These are phyloP conservation scores for Hibiscus mutabilis DNA, from an alignment of 345 rosid genomes.

Conservation along the genomic window DNA sequence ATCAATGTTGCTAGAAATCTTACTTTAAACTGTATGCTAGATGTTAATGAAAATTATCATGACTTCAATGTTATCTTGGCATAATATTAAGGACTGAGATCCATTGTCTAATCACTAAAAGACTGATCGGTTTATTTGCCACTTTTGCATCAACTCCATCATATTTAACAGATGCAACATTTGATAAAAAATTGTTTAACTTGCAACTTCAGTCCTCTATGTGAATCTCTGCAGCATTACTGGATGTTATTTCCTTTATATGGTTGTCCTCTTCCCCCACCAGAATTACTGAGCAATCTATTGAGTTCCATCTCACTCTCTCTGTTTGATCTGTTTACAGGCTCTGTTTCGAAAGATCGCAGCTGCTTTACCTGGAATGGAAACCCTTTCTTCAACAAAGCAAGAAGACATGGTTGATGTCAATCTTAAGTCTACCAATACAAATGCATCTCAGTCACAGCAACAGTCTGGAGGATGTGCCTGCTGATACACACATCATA, in stretches of 20 bases:
- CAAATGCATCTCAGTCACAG: slow-evolving; percentile 55
- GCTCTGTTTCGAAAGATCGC: slow-evolving; percentile 86
- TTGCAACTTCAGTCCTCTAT: neutral
- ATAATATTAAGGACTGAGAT: neutral
- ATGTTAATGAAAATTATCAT: neutral
- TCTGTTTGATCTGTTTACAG: slow-evolving; percentile 23
- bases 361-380: slow-evolving; percentile 93
- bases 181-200: neutral
- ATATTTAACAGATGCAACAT: neutral
- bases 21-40: neutral
- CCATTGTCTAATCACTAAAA: neutral
- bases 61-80: neutral
- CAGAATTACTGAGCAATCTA: neutral
- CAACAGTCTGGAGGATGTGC: slow-evolving; percentile 77
- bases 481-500: slow-evolving; percentile 33
- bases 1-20: neutral
- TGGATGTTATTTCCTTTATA: neutral
- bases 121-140: neutral
- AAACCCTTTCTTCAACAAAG: slow-evolving; percentile 79
- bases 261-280: neutral
- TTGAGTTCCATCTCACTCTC: neutral
- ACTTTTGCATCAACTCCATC: neutral
- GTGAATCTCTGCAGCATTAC: neutral
- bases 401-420: slow-evolving; percentile 95
- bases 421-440: slow-evolving; percentile 70